Evolutionary conservation across 2,329 filamentous ascomycete genomes (phyloP).

Genomic region (Dactylellina haptotyla): DNA sequence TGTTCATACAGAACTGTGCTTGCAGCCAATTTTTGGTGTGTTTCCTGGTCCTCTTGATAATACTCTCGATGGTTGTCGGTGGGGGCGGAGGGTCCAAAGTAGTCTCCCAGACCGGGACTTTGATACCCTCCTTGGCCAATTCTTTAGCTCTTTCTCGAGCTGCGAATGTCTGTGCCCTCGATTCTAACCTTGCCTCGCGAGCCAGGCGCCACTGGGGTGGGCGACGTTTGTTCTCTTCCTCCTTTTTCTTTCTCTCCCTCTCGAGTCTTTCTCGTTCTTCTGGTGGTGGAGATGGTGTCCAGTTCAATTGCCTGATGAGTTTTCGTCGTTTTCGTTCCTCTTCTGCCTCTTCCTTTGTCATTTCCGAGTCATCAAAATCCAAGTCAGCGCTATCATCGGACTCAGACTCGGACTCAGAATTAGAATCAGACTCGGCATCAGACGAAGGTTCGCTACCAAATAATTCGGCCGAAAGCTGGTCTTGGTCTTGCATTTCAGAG

Average conservation of each 20-base stretch:
- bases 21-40: constrained; percentile 6
- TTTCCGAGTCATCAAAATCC: not conserved
- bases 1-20: not conserved
- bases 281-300: constrained; percentile 1
- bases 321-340: not conserved
- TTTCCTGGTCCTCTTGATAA: constrained; percentile 3
- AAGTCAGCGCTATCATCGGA: no score
- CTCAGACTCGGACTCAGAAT: no score
- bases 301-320: constrained; percentile 2
- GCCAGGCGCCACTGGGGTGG: no score
- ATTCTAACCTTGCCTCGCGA: no score
- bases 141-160: not conserved
- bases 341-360: not conserved
- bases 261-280: not conserved
- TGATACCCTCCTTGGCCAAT: not conserved
- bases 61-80: not conserved
- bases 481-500: no score
- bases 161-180: no score
- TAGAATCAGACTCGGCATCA: no score
- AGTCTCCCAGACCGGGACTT: not conserved
- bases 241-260: not conserved
- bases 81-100: not conserved
- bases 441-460: no score
- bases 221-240: not conserved
- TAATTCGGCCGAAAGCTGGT: no score